Evolutionary conservation across 352 stramenopile species (phyloP), one percentile per base, ranked within the genome.

Genomic region (Pythium coloratum): DNA sequence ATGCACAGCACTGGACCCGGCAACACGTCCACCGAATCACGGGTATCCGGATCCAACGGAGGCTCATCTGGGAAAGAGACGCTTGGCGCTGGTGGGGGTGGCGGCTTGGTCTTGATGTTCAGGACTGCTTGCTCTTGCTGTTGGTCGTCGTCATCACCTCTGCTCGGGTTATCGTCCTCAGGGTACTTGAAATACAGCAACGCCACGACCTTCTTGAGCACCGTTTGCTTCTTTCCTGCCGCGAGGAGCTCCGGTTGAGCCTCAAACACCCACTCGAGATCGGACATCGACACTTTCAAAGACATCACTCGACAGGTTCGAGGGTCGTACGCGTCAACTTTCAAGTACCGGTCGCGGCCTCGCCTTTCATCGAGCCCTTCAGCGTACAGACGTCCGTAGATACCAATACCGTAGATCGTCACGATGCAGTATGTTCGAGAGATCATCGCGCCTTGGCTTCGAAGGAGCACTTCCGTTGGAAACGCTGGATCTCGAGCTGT

Each of bases 181-280:
- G 73, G 77, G 42, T 92, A 90, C 10, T 85, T 58, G 50, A 92
- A 91, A 69, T 78, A 92, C 28, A 92, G 64, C 46, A 92, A 71
- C 16, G 69, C 53, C 14, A 89, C 71, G 49, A 92, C 71, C 32
- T 85, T 78, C 13, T 67, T 69, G 10, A 90, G 62, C 30, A 92
- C 58, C 16, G 72, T 62, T 32, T 85, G 72, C 50, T 92, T 92
- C 50, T 70, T 76, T 0, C 84, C 84, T 13, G 84, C 67, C 1
- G 70, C 73, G 6, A 92, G 64, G 1, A 87, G 61, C 32, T 81
- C 75, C 33, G 69, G 65, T 5, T 81, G 71, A 10, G 70, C 34
- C 3, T 77, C 55, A 63, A 90, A 90, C 6, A 89, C 44, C 69
- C 70, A 72, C 66, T 86, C 80, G 34, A 92, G 76, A 32, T 90